phyloP scores from a whole-genome alignment of 225 moss, liverwort and hornwort species.

The Thuidium tamariscinum region DNA sequence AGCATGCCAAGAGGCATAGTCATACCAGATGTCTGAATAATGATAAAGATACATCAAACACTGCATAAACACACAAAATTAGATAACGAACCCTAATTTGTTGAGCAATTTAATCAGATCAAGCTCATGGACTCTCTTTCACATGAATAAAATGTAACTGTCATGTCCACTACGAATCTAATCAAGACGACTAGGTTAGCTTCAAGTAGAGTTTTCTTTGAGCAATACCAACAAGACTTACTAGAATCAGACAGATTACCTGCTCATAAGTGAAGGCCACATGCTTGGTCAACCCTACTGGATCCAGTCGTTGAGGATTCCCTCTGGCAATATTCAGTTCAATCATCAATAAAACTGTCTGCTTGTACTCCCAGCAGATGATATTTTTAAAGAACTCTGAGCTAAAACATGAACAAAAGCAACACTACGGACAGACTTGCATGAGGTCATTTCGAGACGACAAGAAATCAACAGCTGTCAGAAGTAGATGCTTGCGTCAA shows the following conservation, averaged over 20 bases:
- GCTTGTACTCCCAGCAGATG: background rate
- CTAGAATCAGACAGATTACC: conserved; percentile 19
- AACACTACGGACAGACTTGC: background rate
- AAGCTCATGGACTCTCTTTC: background rate
- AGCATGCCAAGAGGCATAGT: conserved; percentile 94
- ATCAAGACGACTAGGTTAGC: background rate
- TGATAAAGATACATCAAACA: conserved; percentile 99
- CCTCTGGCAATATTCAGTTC: conserved; percentile 34
- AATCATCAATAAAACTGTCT: background rate
- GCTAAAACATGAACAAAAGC: background rate
- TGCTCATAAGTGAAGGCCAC: conserved; percentile 95
- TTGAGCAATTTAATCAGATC: background rate
- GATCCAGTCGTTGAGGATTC: conserved; percentile 89
- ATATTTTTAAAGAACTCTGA: background rate
- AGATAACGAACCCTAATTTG: background rate
- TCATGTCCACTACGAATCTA: background rate
- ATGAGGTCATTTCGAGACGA: background rate
- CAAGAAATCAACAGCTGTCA: background rate
- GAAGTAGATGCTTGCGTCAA: background rate
- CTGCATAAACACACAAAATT: conserved; percentile 49
- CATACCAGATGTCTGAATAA: conserved; percentile 99
- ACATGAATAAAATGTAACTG: background rate
- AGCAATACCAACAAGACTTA: background rate
- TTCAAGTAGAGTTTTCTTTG: background rate
- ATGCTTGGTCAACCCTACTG: conserved; percentile 66